Conservation (phyloP, 1,284 basidiomycete genomes). For the Naganishia sp. region DNA sequence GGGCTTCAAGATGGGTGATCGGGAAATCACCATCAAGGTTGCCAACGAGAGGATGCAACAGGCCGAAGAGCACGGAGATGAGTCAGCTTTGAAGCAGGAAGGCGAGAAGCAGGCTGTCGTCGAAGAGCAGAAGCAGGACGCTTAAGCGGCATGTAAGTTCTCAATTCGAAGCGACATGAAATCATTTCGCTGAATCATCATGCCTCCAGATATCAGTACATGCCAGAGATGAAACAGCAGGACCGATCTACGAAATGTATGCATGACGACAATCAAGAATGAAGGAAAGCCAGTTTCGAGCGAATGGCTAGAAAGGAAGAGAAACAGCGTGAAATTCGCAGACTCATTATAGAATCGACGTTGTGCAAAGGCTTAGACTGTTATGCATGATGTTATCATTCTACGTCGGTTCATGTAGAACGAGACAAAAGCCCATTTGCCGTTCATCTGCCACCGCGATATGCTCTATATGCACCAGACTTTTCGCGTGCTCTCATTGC, state of each 20-base stretch:
- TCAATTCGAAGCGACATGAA: not conserved
- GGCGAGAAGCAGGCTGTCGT: slow-evolving; percentile 23
- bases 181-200: not conserved
- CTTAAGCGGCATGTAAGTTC: slow-evolving; percentile 5
- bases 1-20: slow-evolving; percentile 76
- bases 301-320: no score
- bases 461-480: no score
- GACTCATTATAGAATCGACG: slow-evolving; percentile 16
- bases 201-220: not conserved
- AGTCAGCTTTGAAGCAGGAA: slow-evolving; percentile 20
- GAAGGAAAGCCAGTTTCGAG: not conserved
- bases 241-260: no score
- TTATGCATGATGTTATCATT: slow-evolving; percentile 21
- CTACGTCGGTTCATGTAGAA: no score
- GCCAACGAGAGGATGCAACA: slow-evolving; percentile 58
- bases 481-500: no score
- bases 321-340: not conserved
- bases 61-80: slow-evolving; percentile 18
- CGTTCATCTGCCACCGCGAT: no score
- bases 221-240: no score
- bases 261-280: no score
- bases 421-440: no score
- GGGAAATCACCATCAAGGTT: slow-evolving; percentile 81
- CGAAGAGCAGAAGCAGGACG: slow-evolving; percentile 25
- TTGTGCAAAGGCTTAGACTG: slow-evolving; percentile 1